Conservation (phyloP, 768 basidiomycete species). For the Xanthoconium purpureum region DNA sequence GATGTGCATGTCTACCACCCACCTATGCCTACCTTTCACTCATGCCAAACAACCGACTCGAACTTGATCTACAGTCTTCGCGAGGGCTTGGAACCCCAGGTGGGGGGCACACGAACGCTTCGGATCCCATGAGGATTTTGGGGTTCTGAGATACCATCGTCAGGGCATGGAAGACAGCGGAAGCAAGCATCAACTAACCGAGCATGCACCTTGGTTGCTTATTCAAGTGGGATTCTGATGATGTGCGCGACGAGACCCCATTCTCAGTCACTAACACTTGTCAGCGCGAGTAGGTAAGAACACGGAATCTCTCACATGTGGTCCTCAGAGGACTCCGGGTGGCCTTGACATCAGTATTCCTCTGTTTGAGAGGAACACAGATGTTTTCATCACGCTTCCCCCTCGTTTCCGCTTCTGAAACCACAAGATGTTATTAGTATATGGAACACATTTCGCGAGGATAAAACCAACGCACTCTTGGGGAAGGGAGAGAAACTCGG, state of each 20-base stretch:
- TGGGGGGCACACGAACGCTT: conserved; percentile 8
- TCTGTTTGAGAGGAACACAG: not conserved
- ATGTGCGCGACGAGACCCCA: not conserved
- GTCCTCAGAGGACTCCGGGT: not conserved
- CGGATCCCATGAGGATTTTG: not conserved
- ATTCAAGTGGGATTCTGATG: not conserved
- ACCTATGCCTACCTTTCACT: not conserved
- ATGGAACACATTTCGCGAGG: not conserved
- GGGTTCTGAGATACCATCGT: conserved; percentile 5
- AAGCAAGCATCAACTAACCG: conserved; percentile 2
- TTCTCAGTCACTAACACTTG: not conserved
- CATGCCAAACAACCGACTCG: not conserved
- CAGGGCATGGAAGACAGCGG: not conserved
- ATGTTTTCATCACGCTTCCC: not conserved
- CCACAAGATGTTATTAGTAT: not conserved
- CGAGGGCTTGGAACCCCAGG: conserved; percentile 13
- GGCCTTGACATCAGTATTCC: not conserved
- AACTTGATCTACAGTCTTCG: conserved; percentile 15
- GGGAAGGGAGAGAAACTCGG: conserved; percentile 2
- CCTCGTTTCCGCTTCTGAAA: not conserved
- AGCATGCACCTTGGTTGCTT: not conserved
- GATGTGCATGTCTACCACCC: not conserved
- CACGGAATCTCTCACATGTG: conserved; percentile 8
- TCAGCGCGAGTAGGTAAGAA: not conserved
- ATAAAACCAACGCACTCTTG: not conserved